Conservation (phyloP, 2,329 filamentous ascomycete species). For the Xylariaceae sp. region DNA sequence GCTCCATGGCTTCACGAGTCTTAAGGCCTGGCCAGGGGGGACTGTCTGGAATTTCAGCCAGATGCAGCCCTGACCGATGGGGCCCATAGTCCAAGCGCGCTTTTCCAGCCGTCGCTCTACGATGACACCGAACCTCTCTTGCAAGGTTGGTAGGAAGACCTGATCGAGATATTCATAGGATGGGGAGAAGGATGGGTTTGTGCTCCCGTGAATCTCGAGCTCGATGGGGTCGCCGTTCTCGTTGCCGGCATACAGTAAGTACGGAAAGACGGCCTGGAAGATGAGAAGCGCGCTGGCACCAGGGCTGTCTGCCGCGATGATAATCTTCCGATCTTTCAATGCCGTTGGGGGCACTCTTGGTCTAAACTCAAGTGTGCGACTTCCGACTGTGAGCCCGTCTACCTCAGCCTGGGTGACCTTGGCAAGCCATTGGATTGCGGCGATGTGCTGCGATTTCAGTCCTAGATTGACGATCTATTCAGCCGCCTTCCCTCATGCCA, state of each 20-base stretch:
- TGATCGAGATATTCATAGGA: conserved; percentile 62
- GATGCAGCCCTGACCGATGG: conserved; percentile 40
- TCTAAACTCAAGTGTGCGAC: conserved; percentile 45
- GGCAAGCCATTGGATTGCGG: conserved; percentile 52
- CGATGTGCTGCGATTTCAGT: conserved; percentile 57
- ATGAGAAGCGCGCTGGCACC: conserved; percentile 55
- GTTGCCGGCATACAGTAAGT: conserved; percentile 52
- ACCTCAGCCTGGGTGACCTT: conserved; percentile 49
- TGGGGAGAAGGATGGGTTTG: conserved; percentile 54
- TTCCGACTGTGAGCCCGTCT: conserved; percentile 49
- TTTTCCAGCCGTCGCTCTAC: conserved; percentile 43
- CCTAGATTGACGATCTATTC: conserved; percentile 36
- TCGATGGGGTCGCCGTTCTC: conserved; percentile 42
- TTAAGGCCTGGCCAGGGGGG: conserved; percentile 36
- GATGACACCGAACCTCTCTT: conserved; percentile 46
- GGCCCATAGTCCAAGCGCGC: conserved; percentile 51
- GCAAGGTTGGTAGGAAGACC: conserved; percentile 52
- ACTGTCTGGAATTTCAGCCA: conserved; percentile 44
- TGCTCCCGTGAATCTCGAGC: conserved; percentile 54
- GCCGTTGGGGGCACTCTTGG: conserved; percentile 40
- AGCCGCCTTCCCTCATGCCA: neutral
- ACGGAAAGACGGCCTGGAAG: conserved; percentile 58
- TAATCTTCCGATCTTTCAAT: conserved; percentile 42
- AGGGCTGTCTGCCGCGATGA: conserved; percentile 46
- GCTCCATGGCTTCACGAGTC: conserved; percentile 31